phyloP scores from a whole-genome alignment of 2,329 filamentous ascomycete genomes.

The Penicillium sp. region DNA sequence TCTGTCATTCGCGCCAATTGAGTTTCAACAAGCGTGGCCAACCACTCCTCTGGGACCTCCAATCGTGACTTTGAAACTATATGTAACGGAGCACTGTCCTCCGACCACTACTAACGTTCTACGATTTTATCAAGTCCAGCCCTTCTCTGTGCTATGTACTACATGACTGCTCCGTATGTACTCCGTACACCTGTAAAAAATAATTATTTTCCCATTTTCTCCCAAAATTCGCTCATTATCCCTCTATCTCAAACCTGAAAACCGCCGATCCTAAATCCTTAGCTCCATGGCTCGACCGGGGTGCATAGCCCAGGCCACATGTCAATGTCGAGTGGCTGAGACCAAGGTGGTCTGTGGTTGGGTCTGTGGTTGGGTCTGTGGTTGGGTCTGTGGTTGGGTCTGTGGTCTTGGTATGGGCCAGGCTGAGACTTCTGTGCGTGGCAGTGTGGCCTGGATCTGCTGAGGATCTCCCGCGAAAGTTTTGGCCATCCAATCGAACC shows the following conservation, averaged over 20 bases:
- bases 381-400: neutral
- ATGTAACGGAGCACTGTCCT: conserved; percentile 14
- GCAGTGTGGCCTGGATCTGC: conserved; percentile 23
- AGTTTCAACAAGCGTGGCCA: conserved; percentile 31
- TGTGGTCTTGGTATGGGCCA: neutral
- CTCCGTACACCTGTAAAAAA: too few species aligned
- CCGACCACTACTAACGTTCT: conserved; percentile 1
- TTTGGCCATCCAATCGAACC: conserved; percentile 22
- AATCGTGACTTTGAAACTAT: conserved; percentile 3
- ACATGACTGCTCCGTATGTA: too few species aligned
- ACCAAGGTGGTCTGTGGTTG: neutral
- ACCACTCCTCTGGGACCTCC: conserved; percentile 24
- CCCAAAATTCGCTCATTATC: neutral
- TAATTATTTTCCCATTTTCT: neutral
- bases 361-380: neutral
- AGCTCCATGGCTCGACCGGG: conserved; percentile 3
- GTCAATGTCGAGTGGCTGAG: neutral
- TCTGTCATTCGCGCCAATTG: conserved; percentile 26
- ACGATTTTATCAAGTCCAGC: neutral
- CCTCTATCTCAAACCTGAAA: conserved; percentile 3
- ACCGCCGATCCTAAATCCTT: conserved; percentile 5
- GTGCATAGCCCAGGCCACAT: conserved; percentile 5
- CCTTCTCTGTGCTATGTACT: neutral
- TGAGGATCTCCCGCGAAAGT: conserved; percentile 33
- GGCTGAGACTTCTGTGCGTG: neutral